A percentile compares a stretch with the other conserved stretches of the same genome.
phyloP scores from a whole-genome alignment of 1,284 basidiomycete genomes.

The Cyathus pygmaeus region DNA sequence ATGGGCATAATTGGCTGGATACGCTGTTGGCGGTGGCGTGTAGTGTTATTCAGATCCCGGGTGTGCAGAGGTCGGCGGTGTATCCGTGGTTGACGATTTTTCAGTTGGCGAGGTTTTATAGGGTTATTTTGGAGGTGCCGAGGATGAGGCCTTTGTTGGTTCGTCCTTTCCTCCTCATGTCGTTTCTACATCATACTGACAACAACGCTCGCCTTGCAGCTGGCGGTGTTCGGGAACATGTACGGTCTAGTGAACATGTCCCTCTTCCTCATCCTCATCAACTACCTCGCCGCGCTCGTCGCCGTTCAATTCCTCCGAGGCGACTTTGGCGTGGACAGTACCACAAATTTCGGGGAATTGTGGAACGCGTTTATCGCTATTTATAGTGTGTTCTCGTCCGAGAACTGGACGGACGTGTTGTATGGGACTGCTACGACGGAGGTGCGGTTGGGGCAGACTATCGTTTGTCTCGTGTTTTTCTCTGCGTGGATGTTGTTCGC shows the following conservation, averaged over 20 bases:
- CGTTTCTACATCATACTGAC: neutral
- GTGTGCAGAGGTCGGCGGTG: slow-evolving; percentile 68
- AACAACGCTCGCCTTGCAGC: slow-evolving; percentile 51
- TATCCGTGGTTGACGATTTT: slow-evolving; percentile 96
- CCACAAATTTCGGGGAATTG: slow-evolving; percentile 89
- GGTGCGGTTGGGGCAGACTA: slow-evolving; percentile 73
- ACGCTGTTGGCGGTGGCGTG: slow-evolving; percentile 83
- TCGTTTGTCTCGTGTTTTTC: slow-evolving; percentile 82
- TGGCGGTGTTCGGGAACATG: slow-evolving; percentile 92
- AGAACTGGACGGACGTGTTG: slow-evolving; percentile 93
- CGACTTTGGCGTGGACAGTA: slow-evolving; percentile 66
- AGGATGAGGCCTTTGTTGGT: slow-evolving; percentile 83
- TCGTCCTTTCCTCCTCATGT: slow-evolving; percentile 25
- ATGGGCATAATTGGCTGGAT: slow-evolving; percentile 83
- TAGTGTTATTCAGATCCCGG: slow-evolving; percentile 89
- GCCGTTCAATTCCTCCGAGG: slow-evolving; percentile 84
- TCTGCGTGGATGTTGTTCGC: slow-evolving; percentile 92
- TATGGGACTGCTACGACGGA: slow-evolving; percentile 78
- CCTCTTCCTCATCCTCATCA: slow-evolving; percentile 90
- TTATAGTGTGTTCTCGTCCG: slow-evolving; percentile 94
- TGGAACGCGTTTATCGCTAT: slow-evolving; percentile 91
- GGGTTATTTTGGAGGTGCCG: slow-evolving; percentile 91
- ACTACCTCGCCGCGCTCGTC: slow-evolving; percentile 87
- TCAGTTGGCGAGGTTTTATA: slow-evolving; percentile 90
- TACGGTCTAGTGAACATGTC: slow-evolving; percentile 95